Evolutionary conservation across 148 eudicot genomes (phyloP), one percentile per base, ranked within the genome.

Genomic region (Limonium bicolor): DNA sequence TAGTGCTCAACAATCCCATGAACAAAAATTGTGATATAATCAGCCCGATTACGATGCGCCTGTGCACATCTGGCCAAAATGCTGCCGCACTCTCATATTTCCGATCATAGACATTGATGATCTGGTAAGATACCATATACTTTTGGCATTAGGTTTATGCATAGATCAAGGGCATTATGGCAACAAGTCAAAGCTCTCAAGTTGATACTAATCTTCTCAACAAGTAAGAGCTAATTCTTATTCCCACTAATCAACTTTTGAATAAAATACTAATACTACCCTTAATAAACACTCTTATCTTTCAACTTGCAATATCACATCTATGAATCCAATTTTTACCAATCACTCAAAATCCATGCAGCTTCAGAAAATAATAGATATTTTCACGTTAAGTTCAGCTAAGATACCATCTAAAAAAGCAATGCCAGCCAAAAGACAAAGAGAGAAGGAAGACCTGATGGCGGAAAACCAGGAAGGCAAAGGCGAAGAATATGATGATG

Each of bases 61-160:
- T 67, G 46, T 88, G 83, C 39, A 88, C 94, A 62, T 80, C 92
- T 43, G 97, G 97, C 97, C 97, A 88, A 65, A 74, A 88, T 24
- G 73, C 56, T 27, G 97, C 97, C 20, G 69, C 94, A 42, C 86
- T 83, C 67, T 88, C 97, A 34, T 88, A 88, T 68, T 77, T 83
- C 51, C 81, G 92, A 39, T 74, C 73, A 26, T 88, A 88, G 17
- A 88, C 97, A 54, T 88, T 88, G 28, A 88, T 88, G 61, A 88
- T 72, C 96, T 88, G 40, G 49, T 51, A 7, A 48, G 4, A 31
- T 4, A 31, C 5, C 23, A 8, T 2, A n/a, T n/a, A n/a, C n/a
- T n/a, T n/a, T n/a, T n/a, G n/a, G n/a, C n/a, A n/a, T n/a, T n/a
- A n/a, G n/a, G n/a, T n/a, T n/a, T n/a, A n/a, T n/a, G n/a, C n/a